phyloP scores from a whole-genome alignment of 1,284 basidiomycete genomes.

The Moesziomyces globuligerus region DNA sequence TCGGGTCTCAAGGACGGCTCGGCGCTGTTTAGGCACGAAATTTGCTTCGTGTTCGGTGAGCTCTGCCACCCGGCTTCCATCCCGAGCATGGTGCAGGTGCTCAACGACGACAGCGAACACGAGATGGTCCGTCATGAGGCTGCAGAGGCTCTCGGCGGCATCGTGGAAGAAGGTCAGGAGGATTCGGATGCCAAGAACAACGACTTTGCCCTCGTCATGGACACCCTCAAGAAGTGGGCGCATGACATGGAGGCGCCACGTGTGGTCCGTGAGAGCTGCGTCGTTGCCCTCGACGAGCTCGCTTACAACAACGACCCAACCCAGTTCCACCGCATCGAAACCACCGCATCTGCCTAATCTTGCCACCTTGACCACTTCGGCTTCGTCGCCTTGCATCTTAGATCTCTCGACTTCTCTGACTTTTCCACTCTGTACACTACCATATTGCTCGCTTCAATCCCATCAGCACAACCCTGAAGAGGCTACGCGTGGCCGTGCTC shows the following conservation, averaged over 20 bases:
- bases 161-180: slow-evolving; percentile 79
- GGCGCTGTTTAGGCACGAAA: slow-evolving; percentile 58
- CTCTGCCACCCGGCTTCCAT: slow-evolving; percentile 88
- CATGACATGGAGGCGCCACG: slow-evolving; percentile 79
- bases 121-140: slow-evolving; percentile 99
- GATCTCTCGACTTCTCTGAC: not conserved
- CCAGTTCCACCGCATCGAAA: slow-evolving; percentile 64
- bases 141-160: slow-evolving; percentile 95
- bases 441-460: not conserved
- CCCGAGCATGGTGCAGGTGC: slow-evolving; percentile 81
- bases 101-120: slow-evolving; percentile 79
- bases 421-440: not conserved
- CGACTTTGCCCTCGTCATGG: slow-evolving; percentile 74
- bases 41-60: slow-evolving; percentile 86
- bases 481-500: too few species aligned
- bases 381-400: not conserved
- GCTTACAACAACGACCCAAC: slow-evolving; percentile 66
- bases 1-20: slow-evolving; percentile 76
- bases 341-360: slow-evolving; percentile 13
- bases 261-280: slow-evolving; percentile 94
- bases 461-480: not conserved
- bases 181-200: slow-evolving; percentile 43
- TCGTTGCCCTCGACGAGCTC: slow-evolving; percentile 84
- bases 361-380: not conserved
- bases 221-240: slow-evolving; percentile 87